These are phyloP conservation scores for Bretschneidera sinensis DNA, from an alignment of 345 rosid genomes.

Conservation along the genomic window DNA sequence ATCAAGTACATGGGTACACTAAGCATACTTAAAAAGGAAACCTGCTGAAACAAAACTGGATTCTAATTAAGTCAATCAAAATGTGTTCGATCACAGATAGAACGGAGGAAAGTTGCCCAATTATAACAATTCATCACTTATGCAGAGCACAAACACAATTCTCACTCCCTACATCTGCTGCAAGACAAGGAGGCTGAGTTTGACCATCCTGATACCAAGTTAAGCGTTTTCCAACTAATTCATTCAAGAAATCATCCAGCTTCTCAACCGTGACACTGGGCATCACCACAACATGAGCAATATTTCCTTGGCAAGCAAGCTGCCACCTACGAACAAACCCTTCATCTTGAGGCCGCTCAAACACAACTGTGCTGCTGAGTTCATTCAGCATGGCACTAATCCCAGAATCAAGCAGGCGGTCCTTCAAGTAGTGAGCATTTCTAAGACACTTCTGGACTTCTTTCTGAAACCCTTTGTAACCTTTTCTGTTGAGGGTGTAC, in stretches of 20 bases:
- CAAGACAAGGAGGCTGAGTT: constrained; percentile 52
- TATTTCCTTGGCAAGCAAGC: constrained; percentile 85
- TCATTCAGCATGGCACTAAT: constrained; percentile 91
- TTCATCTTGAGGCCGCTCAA: constrained; percentile 87
- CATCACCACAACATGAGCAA: constrained; percentile 94
- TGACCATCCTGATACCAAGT: constrained; percentile 55
- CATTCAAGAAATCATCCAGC: constrained; percentile 67
- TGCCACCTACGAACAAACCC: constrained; percentile 92
- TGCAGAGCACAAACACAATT: constrained; percentile 70
- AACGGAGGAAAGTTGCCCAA: constrained; percentile 1
- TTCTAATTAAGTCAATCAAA: constrained; percentile 12
- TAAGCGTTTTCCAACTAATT: constrained; percentile 46
- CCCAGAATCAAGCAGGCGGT: constrained; percentile 52
- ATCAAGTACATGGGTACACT: too few species aligned
- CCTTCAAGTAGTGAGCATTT: constrained; percentile 88
- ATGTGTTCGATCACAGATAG: constrained; percentile 17
- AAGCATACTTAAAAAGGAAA: too few species aligned
- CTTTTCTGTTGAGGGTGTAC: constrained; percentile 88
- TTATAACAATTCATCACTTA: constrained; percentile 26
- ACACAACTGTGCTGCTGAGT: constrained; percentile 92
- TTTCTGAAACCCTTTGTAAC: constrained; percentile 91
- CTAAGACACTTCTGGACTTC: constrained; percentile 94
- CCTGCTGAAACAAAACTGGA: constrained; percentile 12
- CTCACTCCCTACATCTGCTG: constrained; percentile 51
- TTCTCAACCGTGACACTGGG: constrained; percentile 75